phyloP scores from a whole-genome alignment of 306 rosid species.

The Mimosa bimucronata region DNA sequence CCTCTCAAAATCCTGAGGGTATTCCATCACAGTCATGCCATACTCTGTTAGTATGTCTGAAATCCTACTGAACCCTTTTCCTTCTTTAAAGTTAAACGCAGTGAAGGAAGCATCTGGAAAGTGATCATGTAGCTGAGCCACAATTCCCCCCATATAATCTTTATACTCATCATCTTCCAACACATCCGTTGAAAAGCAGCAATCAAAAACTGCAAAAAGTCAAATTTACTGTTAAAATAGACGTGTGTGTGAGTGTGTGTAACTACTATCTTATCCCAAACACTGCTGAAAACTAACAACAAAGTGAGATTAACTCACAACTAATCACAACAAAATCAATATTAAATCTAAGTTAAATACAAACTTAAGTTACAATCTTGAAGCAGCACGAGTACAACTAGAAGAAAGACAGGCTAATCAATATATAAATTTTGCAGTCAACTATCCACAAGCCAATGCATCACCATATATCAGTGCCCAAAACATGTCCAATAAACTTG shows the following conservation, averaged over 20 bases:
- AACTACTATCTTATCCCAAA: neutral
- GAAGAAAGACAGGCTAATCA: neutral
- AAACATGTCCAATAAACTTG: constrained; percentile 8
- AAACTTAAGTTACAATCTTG: neutral
- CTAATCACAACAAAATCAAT: neutral
- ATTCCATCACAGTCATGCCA: constrained; percentile 98
- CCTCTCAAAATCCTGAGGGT: constrained; percentile 91
- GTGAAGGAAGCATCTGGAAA: constrained; percentile 94
- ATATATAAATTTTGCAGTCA: neutral
- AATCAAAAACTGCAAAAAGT: constrained; percentile 79
- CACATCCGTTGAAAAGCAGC: constrained; percentile 91
- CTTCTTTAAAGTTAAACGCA: constrained; percentile 97
- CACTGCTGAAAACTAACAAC: neutral
- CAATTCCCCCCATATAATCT: constrained; percentile 84
- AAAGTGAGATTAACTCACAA: too few species aligned
- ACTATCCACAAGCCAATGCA: constrained; percentile 33
- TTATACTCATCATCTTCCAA: constrained; percentile 91
- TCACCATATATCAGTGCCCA: constrained; percentile 33
- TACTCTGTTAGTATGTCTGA: constrained; percentile 85
- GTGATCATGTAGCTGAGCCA: constrained; percentile 87
- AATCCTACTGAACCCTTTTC: constrained; percentile 73
- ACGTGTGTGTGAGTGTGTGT: neutral
- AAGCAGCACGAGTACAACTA: constrained; percentile 3
- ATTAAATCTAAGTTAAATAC: neutral
- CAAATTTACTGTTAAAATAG: constrained; percentile 2